Evolutionary conservation across 163 green algal species (phyloP).

Genomic region (Chlorella variabilis): DNA sequence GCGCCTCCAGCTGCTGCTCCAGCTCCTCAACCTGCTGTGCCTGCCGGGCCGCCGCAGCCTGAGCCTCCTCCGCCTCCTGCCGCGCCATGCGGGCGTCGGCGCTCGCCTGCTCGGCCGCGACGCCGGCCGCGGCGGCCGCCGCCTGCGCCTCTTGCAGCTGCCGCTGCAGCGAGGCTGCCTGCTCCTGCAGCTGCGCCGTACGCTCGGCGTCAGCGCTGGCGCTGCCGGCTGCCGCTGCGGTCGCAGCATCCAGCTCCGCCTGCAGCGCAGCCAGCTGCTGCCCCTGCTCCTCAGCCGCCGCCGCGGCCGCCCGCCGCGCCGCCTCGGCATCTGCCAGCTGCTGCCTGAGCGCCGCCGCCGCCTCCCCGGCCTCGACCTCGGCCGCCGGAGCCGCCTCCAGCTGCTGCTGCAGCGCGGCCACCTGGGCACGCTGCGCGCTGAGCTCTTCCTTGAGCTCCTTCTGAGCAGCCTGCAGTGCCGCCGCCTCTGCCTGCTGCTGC

Average conservation of each 20-base stretch:
- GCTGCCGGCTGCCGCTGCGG: neutral
- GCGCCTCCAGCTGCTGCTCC: slow-evolving; percentile 21
- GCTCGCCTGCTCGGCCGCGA: neutral
- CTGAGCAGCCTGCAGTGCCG: neutral
- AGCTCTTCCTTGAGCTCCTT: neutral
- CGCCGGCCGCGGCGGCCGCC: neutral
- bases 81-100: neutral
- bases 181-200: neutral
- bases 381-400: neutral
- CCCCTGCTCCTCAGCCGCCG: neutral
- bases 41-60: neutral
- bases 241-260: neutral
- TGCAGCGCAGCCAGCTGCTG: slow-evolving; percentile 1
- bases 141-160: neutral
- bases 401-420: neutral
- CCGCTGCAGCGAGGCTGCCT: neutral
- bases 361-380: neutral
- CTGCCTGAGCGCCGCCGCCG: neutral
- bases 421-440: neutral
- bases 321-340: slow-evolving; percentile 10
- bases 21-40: slow-evolving; percentile 1
- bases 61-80: slow-evolving; percentile 10
- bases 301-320: neutral
- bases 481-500: neutral
- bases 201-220: neutral